Evolutionary conservation across 306 rosid genomes (phyloP).

Genomic region (Canavalia ensiformis): DNA sequence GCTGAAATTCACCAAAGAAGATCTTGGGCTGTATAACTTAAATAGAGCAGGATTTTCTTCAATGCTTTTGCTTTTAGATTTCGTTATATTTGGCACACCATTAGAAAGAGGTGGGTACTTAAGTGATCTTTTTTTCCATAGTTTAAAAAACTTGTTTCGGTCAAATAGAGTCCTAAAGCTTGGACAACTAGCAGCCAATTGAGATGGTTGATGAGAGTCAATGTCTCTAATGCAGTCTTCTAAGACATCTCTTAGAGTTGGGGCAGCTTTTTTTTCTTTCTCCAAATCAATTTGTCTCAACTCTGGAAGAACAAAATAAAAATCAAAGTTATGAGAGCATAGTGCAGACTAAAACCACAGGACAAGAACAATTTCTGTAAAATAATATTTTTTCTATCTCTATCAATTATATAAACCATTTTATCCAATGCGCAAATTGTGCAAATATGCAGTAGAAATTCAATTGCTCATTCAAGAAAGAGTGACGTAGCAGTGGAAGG

Average conservation of each 20-base stretch:
- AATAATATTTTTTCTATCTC: too few relatives aligned
- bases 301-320: constrained; percentile 49
- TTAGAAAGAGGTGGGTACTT: constrained; percentile 64
- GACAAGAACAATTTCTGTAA: neutral
- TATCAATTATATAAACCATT: too few relatives aligned
- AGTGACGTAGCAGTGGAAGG: neutral
- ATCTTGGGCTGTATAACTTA: constrained; percentile 55
- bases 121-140: constrained; percentile 54
- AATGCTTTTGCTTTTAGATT: constrained; percentile 46
- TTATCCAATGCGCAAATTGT: too few relatives aligned
- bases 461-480: neutral
- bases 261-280: constrained; percentile 52
- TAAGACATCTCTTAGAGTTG: constrained; percentile 68
- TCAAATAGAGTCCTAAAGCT: constrained; percentile 49
- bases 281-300: constrained; percentile 50
- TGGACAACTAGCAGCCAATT: constrained; percentile 39
- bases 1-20: constrained; percentile 62
- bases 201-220: constrained; percentile 42
- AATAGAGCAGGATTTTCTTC: constrained; percentile 50
- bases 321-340: neutral
- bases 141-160: constrained; percentile 61
- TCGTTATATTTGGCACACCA: constrained; percentile 52
- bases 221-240: constrained; percentile 50
- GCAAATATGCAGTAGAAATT: too few relatives aligned
- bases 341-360: too few relatives aligned